Evolutionary conservation across 768 basidiomycete species (phyloP).

Genomic region (Panaeolus papilionaceus): DNA sequence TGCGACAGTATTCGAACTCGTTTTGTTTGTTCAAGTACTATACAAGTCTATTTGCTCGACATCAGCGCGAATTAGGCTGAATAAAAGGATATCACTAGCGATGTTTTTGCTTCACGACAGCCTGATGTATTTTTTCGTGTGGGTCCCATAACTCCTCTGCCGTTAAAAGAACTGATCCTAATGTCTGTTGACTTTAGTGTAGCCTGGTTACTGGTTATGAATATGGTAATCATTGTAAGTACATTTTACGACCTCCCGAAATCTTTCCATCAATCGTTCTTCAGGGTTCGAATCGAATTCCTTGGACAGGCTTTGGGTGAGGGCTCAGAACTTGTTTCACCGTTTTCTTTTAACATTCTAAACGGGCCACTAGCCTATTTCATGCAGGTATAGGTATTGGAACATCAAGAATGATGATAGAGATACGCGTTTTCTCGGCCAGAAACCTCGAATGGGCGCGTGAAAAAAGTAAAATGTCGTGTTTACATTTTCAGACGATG

Average conservation of each 20-base stretch:
- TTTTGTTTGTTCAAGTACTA: constrained; percentile 47
- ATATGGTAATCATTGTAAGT: constrained; percentile 50
- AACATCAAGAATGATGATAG: constrained; percentile 52
- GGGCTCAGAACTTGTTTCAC: constrained; percentile 9
- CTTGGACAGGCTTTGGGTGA: constrained; percentile 56
- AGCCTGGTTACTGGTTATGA: constrained; percentile 45
- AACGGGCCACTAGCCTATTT: constrained; percentile 40
- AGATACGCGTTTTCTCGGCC: constrained; percentile 42
- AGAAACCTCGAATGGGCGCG: neutral
- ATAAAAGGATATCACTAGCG: constrained; percentile 36
- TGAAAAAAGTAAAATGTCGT: constrained; percentile 4
- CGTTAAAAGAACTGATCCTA: neutral
- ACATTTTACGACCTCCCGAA: neutral
- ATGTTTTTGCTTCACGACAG: constrained; percentile 50
- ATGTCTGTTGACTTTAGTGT: constrained; percentile 33
- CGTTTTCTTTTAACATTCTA: neutral
- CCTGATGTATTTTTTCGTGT: constrained; percentile 52
- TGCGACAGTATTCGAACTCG: constrained; percentile 47
- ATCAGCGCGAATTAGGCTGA: constrained; percentile 30
- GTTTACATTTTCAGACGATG: neutral
- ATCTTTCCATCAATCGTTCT: neutral
- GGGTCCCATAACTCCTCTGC: constrained; percentile 16
- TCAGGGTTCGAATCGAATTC: constrained; percentile 49
- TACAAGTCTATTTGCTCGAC: constrained; percentile 39
- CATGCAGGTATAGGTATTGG: constrained; percentile 54